Base-by-base conservation (phyloP, 306 rosid species). In the Cucurbita argyrosperma region DNA sequence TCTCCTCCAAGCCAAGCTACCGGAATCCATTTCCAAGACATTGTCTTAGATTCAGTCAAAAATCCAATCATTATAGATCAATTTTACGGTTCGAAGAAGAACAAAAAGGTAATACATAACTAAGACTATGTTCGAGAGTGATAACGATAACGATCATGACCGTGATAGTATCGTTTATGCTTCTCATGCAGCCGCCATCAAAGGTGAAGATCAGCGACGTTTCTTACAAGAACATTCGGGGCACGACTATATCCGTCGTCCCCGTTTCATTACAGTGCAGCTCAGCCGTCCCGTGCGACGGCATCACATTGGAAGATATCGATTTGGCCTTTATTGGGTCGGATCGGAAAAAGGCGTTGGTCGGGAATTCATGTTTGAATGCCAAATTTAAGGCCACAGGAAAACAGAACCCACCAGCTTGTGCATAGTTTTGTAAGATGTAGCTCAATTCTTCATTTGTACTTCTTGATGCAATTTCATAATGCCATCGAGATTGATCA, bases 31-130 rank as follows among this genome's bases (percentile, higher is more conserved):
- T 90, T 58, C 45, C 85, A 90, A 45, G 46, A 82, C 72, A 69
- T 90, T 40, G 1, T 77, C 70, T 77, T 90, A 81, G 37, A 81
- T 0, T n/a, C 63, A 37, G 96, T 88, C 0, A 77, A 65, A 10
- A 85, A 82, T 58, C 96, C 96, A 37, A 72, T 90, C 60, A 12
- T 88, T 38, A 84, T 90, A 15, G 95, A 90, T 55, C 96, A 90
- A 53, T 63, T 50, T 68, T 90, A 88, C 35, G 92, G 96, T 16
- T 63, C 80, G 13, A 68, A 47, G 4, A 47, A 47, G 21, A 46
- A 68, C 57, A 46, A 6, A 3, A 1, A 4, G 4, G 71, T 64
- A 40, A 47, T 64, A 40, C 14, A 45, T 47, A 68, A 68, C 38
- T 9, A 64, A 64, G 50, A 40, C 19, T 64, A 4, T 1, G 49